These are phyloP conservation scores for Litsea cubeba DNA, from an alignment of 164 flowering plant species.

Conservation along the genomic window DNA sequence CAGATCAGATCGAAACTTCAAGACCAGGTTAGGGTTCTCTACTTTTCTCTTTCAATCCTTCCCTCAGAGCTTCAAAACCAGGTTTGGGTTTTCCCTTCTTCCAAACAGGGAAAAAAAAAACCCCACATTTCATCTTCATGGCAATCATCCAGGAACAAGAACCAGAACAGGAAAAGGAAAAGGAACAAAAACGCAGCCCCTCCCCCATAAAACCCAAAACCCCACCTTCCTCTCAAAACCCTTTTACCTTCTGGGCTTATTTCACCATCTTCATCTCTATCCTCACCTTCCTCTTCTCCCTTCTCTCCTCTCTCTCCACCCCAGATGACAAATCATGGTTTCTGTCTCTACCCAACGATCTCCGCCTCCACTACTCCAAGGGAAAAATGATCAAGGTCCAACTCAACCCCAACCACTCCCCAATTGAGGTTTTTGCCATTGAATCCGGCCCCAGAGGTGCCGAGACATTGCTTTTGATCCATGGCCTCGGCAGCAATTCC, in stretches of 20 bases:
- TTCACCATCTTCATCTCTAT: slow-evolving; percentile 64
- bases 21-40: neutral
- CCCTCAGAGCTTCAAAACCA: neutral
- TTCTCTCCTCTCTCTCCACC: slow-evolving; percentile 22
- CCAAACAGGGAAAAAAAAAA: too few relatives aligned
- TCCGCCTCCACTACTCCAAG: slow-evolving; percentile 66
- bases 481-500: slow-evolving; percentile 77
- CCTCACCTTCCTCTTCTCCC: slow-evolving; percentile 30
- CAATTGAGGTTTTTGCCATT: slow-evolving; percentile 58
- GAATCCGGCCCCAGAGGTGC: slow-evolving; percentile 40
- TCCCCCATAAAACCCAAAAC: neutral
- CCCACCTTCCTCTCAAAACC: slow-evolving; percentile 3
- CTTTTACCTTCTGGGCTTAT: slow-evolving; percentile 80
- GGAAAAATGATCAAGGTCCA: slow-evolving; percentile 76
- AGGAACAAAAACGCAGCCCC: neutral
- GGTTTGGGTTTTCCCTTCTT: neutral
- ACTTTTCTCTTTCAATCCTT: neutral
- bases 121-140: slow-evolving; percentile 29
- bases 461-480: slow-evolving; percentile 61
- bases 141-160: slow-evolving; percentile 59
- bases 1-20: neutral
- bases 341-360: slow-evolving; percentile 44
- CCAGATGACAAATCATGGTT: slow-evolving; percentile 80
- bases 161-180: slow-evolving; percentile 12
- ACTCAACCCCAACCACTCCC: slow-evolving; percentile 30